These are phyloP conservation scores for Cucurbita moschata DNA, from an alignment of 306 rosid genomes.

Conservation along the genomic window DNA sequence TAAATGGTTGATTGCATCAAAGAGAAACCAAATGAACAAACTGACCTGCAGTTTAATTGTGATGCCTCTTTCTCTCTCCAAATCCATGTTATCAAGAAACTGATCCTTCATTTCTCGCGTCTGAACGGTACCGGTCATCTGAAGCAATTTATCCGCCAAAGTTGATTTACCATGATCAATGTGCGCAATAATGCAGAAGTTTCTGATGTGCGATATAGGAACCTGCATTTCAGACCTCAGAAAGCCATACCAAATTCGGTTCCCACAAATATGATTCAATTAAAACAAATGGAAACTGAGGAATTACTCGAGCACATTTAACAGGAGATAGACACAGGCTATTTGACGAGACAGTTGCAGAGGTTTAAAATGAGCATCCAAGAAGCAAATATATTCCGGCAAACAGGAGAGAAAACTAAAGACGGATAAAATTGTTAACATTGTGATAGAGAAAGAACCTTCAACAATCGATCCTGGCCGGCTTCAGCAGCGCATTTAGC, in stretches of 20 bases:
- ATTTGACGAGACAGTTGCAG: background rate
- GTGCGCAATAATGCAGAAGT: slow-evolving; percentile 74
- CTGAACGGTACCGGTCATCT: slow-evolving; percentile 74
- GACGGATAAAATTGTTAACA: background rate
- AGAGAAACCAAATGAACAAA: background rate
- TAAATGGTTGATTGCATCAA: background rate
- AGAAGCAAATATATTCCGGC: background rate
- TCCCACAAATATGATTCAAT: background rate
- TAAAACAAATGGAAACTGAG: background rate
- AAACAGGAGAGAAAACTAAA: too few species aligned
- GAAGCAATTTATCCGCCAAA: slow-evolving; percentile 76
- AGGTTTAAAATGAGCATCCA: background rate
- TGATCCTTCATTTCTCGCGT: slow-evolving; percentile 92
- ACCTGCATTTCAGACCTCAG: slow-evolving; percentile 32
- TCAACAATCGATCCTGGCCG: slow-evolving; percentile 67
- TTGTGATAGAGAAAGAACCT: slow-evolving; percentile 16
- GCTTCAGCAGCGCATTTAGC: slow-evolving; percentile 24
- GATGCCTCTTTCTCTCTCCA: slow-evolving; percentile 90
- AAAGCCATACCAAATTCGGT: background rate
- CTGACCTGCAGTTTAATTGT: slow-evolving; percentile 76
- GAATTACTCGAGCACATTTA: background rate
- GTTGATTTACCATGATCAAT: slow-evolving; percentile 92
- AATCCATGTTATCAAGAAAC: slow-evolving; percentile 98
- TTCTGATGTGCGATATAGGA: slow-evolving; percentile 59
- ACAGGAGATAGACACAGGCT: too few species aligned